Evolutionary conservation across 2,329 filamentous ascomycete genomes (phyloP), one percentile per base, ranked within the genome.

Genomic region (Ophiostoma triangulosporum): DNA sequence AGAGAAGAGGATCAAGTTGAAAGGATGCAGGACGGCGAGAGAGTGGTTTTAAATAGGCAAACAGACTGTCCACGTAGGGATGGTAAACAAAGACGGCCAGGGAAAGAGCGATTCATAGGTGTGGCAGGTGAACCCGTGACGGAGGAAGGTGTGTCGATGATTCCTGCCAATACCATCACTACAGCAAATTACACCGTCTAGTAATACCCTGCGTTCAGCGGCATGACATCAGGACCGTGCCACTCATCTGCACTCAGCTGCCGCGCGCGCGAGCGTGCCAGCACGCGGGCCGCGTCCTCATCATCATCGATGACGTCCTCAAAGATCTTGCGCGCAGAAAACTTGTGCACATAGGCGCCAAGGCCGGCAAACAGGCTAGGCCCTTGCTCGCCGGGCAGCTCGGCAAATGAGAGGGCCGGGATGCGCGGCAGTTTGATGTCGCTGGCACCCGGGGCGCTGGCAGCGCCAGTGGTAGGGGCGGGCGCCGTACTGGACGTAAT

Each of bases 301-400:
- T 55, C 54, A 22, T 51, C 36, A n/a, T 49, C 48, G 29, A 56
- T 46, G 8, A 53, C 4, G 14, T 56, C 54, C 27, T 56, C 54
- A 8, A 24, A 9, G 3, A 20, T 8, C 63, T 86, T 27, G 0
- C 69, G 71, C 50, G 76, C 69, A 0, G 73, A 72, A 54, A 69
- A 75, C 60, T 74, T 74, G 6, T 59, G 60, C 24, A 80, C 35
- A 2, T 55, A 52, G 3, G 59, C 48, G 0, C 68, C 70, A 8
- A 66, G 62, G 0, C 70, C 73, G 0, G 73, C 64, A 55, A 75
- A 78, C 32, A 80, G 58, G 51, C 74, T 77, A 0, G 74, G 46
- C 1, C 27, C 62, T 54, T 67, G 60, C 26, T 79, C 75, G 1
- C 66, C 60, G 0, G 70, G 68, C 63, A 77, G 66, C 6, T 57